A percentile compares a stretch with the other conserved stretches of the same genome.
Evolutionary conservation across 2,329 filamentous ascomycete species (phyloP).

Genomic region (Aureobasidium sp.): DNA sequence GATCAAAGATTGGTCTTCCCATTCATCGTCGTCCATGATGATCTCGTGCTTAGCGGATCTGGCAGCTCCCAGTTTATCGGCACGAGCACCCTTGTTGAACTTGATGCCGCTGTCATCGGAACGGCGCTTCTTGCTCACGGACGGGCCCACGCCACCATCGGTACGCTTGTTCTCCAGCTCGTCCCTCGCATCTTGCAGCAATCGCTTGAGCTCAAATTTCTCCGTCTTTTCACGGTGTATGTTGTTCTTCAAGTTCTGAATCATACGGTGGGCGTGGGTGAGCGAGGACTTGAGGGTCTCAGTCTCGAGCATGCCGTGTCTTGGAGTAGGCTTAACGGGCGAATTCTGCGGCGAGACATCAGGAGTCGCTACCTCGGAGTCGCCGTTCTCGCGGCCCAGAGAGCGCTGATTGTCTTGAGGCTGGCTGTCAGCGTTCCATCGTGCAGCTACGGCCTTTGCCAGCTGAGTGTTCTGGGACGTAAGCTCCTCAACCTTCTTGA

Average conservation of each 20-base stretch:
- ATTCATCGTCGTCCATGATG: slow-evolving; percentile 71
- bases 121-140: slow-evolving; percentile 51
- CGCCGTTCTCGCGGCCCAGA: slow-evolving; percentile 56
- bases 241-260: slow-evolving; percentile 89
- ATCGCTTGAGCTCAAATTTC: slow-evolving; percentile 88
- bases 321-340: slow-evolving; percentile 82
- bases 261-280: slow-evolving; percentile 90
- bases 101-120: slow-evolving; percentile 51
- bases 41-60: slow-evolving; percentile 72
- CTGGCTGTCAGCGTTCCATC: slow-evolving; percentile 40
- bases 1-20: slow-evolving; percentile 73
- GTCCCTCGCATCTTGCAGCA: slow-evolving; percentile 91
- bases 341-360: slow-evolving; percentile 88
- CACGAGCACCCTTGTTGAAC: slow-evolving; percentile 71
- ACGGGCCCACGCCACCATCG: slow-evolving; percentile 43
- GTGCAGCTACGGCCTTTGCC: slow-evolving; percentile 71
- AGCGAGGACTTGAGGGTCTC: slow-evolving; percentile 93
- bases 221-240: slow-evolving; percentile 98
- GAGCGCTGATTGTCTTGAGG: slow-evolving; percentile 40
- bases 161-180: slow-evolving; percentile 66
- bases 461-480: slow-evolving; percentile 86
- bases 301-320: slow-evolving; percentile 85
- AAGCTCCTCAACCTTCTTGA: slow-evolving; percentile 81
- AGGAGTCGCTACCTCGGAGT: slow-evolving; percentile 54
- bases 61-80: slow-evolving; percentile 66